A percentile compares a stretch with the other conserved stretches of the same genome.
Evolutionary conservation across 257 asterid species (phyloP).

Genomic region (Petunia secreta): DNA sequence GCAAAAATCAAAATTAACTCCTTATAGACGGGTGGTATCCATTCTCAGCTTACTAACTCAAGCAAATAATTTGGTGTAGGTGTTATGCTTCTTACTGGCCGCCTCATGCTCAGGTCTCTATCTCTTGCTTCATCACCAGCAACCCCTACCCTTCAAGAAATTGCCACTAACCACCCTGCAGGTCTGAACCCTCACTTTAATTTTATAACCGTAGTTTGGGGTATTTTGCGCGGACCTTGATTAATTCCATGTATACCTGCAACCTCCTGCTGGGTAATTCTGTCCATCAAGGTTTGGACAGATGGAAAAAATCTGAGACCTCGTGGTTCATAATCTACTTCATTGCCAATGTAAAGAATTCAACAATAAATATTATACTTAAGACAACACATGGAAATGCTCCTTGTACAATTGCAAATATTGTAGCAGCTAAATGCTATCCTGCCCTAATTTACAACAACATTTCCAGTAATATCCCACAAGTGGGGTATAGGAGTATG

Average conservation of each 20-base stretch:
- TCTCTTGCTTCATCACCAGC: constrained; percentile 51
- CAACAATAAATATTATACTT: too few relatives aligned
- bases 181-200: constrained; percentile 35
- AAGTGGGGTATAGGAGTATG: too few relatives aligned
- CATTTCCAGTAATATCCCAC: background rate
- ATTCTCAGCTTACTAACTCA: background rate
- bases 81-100: constrained; percentile 20
- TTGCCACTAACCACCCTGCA: constrained; percentile 63
- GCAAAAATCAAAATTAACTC: too few relatives aligned
- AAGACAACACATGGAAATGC: too few relatives aligned
- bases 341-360: too few relatives aligned
- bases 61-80: too few relatives aligned
- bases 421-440: too few relatives aligned
- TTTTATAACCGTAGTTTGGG: background rate
- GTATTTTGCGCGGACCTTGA: background rate
- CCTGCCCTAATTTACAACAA: background rate
- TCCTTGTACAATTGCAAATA: too few relatives aligned
- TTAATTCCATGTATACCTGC: background rate
- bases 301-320: too few relatives aligned
- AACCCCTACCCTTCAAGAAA: constrained; percentile 56
- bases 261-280: background rate
- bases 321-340: too few relatives aligned
- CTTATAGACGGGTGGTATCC: too few relatives aligned
- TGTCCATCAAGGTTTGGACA: too few relatives aligned
- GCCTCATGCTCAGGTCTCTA: constrained; percentile 48